Evolutionary conservation across 495 filamentous ascomycete genomes (phyloP), one percentile per base, ranked within the genome.

Genomic region (Talaromyces proteolyticus): DNA sequence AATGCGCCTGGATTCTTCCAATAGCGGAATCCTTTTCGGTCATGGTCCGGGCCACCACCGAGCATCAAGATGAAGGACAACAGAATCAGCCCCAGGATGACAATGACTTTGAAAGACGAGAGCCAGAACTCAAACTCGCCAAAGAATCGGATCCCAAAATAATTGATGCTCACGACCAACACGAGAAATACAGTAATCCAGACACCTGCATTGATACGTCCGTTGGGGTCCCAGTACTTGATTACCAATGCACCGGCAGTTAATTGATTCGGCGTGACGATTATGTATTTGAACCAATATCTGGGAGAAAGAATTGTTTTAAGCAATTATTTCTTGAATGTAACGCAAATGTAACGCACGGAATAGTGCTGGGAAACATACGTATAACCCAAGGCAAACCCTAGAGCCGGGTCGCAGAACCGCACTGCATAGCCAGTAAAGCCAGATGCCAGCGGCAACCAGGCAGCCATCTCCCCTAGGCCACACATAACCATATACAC

Each of bases 241-340:
- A 95, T 80, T 20, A 95, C 81, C 17, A 95, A 61, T 8, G 85
- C 82, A 25, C 84, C 83, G 11, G 90, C 90, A 2, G 87, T 91
- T 29, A 93, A 65, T 59, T 95, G 88, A 61, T 89, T 89, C 3
- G 90, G 87, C 5, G 88, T 82, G 42, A 86, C 69, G 52, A 95
- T 92, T 53, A 89, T 85, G 57, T 75, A 81, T 62, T 77, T 76
- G 54, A 77, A 77, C 75, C 80, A 84, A 54, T 77, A 83, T 12
- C 68, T 72, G 49, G 6, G 22, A 5, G 19, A 19, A 47, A 5
- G 25, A 34, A 24, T 14, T 34, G 1, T 34, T 8, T 34, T 34
- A 8, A 34, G 29, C 29, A 34, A 34, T 14, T 34, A 34, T 34
- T 8, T 34, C 29, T 34, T 8, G 1, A 41, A 23, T n/a, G n/a